Conservation (phyloP, 164 flowering plant genomes). For the Hamamelis virginiana region DNA sequence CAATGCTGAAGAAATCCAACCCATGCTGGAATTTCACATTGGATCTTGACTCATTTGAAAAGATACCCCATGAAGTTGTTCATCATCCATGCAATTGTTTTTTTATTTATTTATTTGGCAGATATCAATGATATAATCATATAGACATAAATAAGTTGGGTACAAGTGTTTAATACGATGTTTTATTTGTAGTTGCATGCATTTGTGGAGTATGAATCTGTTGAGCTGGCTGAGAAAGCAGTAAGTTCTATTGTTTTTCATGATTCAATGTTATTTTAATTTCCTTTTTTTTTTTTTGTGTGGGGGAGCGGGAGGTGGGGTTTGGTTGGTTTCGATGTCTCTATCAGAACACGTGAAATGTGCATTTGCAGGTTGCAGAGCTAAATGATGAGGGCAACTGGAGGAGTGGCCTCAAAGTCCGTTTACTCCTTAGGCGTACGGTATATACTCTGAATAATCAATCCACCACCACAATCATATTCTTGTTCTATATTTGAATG, state of each 20-base stretch:
- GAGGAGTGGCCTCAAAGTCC: constrained; percentile 90
- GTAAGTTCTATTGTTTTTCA: constrained; percentile 39
- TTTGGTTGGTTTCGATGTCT: no score
- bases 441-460: constrained; percentile 32
- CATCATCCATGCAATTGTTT: neutral
- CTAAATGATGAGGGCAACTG: constrained; percentile 80
- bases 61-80: neutral
- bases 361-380: constrained; percentile 57
- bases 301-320: neutral
- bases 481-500: neutral
- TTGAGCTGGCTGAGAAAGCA: constrained; percentile 93
- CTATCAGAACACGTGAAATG: neutral
- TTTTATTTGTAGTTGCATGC: constrained; percentile 75
- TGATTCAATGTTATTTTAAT: neutral
- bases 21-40: no score
- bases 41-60: no score
- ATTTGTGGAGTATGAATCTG: constrained; percentile 90
- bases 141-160: neutral
- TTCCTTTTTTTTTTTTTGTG: neutral
- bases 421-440: constrained; percentile 55
- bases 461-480: neutral
- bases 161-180: neutral
- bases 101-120: neutral
- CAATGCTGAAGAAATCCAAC: no score
- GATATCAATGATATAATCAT: neutral